Base-by-base conservation (phyloP, 495 filamentous ascomycete species). In the Amphirosellinia nigrospora region DNA sequence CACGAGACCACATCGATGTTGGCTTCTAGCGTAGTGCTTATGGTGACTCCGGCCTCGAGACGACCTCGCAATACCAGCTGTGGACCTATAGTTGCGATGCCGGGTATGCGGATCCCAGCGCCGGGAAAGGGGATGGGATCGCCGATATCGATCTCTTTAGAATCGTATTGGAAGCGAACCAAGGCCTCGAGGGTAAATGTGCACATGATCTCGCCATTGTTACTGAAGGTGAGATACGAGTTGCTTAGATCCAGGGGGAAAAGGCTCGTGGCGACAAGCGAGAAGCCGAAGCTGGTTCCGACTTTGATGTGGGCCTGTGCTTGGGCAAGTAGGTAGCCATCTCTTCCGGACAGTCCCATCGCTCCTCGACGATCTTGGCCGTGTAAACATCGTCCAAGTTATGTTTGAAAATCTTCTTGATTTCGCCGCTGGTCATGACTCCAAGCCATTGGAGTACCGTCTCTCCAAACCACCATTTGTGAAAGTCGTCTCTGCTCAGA, bases 21-120 rank as follows among this genome's bases (percentile, higher is more conserved):
- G 10, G 56, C 34, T 64, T 65, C 43, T 56, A 30, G 23, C 13
- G n/a, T 13, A 11, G 6, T 58, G 0, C 16, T 1, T 4, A 78
- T 28, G 10, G 65, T 65, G 26, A 75, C 13, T 0, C 30, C 41
- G 15, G 64, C 72, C 19, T 81, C 67, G 10, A 79, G 34, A 1
- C 56, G 50, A 7, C 70, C 79, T 28, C 71, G 46, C 19, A 83
- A 28, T 11, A 68, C 72, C 52, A 82, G 63, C 13, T 78, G 65
- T 5, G 81, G 80, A 5, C 80, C 80, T n/a, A 83, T 69, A 2
- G 77, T 80, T 0, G 75, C 71, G 32, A 83, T 73, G 0, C 78
- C 78, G 0, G 80, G 81, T 9, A 83, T 75, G 7, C 45, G 30
- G 66, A 83, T 78, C 7, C 70, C 72, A 0, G 78, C 79, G 23